A percentile compares a stretch with the other conserved stretches of the same genome.
Conservation (phyloP, 345 rosid species). For the Litchi chinensis region DNA sequence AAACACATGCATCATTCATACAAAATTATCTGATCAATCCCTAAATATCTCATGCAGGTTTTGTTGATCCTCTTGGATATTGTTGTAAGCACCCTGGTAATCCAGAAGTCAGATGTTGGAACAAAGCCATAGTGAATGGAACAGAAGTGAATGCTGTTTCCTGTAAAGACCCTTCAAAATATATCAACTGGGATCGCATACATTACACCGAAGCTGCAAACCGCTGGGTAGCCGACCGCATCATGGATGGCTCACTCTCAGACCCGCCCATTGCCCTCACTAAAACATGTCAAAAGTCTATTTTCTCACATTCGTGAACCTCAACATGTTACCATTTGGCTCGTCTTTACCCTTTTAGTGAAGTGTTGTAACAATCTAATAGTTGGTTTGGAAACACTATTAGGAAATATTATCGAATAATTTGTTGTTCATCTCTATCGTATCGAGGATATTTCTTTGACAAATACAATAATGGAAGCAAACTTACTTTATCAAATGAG, state of each 20-base stretch:
- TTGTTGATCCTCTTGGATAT: constrained; percentile 20
- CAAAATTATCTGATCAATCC: background rate
- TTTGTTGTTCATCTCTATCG: background rate
- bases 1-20: background rate
- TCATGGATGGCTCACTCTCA: constrained; percentile 33
- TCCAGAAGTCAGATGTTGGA: constrained; percentile 24
- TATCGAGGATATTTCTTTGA: no score
- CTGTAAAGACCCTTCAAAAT: constrained; percentile 30
- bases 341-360: background rate
- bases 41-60: constrained; percentile 20
- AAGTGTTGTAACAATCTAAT: background rate
- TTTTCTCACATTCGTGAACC: background rate
- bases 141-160: constrained; percentile 12
- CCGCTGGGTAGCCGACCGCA: constrained; percentile 30
- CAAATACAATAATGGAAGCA: background rate
- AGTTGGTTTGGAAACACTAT: background rate
- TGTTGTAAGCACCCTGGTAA: constrained; percentile 36
- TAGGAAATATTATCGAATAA: background rate
- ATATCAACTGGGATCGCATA: constrained; percentile 39
- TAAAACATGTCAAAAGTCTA: constrained; percentile 19
- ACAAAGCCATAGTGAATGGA: constrained; percentile 25
- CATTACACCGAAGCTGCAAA: constrained; percentile 44
- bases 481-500: no score
- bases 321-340: background rate
- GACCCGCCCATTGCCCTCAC: constrained; percentile 32